Conservation (phyloP, 441 rosid genomes). For the Macaranga tanarius region DNA sequence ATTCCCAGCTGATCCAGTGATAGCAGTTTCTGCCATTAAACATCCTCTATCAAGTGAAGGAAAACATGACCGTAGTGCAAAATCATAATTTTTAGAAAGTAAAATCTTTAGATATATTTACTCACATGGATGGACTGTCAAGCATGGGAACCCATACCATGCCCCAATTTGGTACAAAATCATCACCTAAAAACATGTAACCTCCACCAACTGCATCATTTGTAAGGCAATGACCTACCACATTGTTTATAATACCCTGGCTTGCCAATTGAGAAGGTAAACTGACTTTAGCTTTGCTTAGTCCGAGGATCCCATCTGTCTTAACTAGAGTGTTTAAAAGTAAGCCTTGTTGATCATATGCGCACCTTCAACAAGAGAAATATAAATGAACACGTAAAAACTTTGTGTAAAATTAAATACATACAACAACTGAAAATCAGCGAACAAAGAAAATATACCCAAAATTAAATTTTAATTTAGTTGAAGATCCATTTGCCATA, state of each 20-base stretch:
- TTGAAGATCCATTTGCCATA: constrained; percentile 62
- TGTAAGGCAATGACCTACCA: constrained; percentile 82
- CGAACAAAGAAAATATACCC: constrained; percentile 45
- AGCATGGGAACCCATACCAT: constrained; percentile 87
- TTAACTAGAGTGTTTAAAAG: constrained; percentile 62
- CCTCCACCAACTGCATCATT: constrained; percentile 58
- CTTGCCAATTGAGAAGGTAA: constrained; percentile 91
- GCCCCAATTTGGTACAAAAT: constrained; percentile 66
- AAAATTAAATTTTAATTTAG: constrained; percentile 55
- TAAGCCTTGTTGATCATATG: constrained; percentile 90
- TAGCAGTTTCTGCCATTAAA: neutral
- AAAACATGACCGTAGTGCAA: neutral
- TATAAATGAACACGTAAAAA: constrained; percentile 18
- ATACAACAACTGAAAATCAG: constrained; percentile 7
- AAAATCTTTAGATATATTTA: constrained; percentile 17
- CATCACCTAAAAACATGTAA: constrained; percentile 89
- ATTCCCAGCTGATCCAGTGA: neutral
- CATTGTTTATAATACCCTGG: constrained; percentile 73
- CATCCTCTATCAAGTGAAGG: neutral
- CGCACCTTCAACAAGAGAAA: constrained; percentile 59
- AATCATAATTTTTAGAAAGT: constrained; percentile 7
- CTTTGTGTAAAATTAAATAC: constrained; percentile 4
- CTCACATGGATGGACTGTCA: constrained; percentile 57
- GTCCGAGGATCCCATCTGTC: constrained; percentile 91
- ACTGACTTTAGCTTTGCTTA: constrained; percentile 80